These are phyloP conservation scores for Penicillium decumbens DNA, from an alignment of 2,329 filamentous ascomycete genomes.

Conservation along the genomic window DNA sequence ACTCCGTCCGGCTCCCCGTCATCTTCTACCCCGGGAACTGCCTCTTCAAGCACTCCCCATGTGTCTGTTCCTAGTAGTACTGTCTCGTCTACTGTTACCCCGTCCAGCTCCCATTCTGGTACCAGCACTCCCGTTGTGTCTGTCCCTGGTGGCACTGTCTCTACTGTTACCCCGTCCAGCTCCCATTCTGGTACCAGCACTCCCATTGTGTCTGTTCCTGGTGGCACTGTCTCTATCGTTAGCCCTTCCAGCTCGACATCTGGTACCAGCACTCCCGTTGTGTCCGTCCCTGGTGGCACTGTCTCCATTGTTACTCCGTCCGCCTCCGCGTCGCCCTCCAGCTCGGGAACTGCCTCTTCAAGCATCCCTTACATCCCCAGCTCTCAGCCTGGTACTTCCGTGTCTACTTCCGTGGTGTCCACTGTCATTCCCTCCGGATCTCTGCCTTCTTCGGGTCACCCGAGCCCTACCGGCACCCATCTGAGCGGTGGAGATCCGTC, in stretches of 20 bases:
- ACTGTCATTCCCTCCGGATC: constrained; percentile 1
- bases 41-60: not conserved
- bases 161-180: not conserved
- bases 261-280: not conserved
- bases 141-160: too few relatives aligned
- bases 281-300: not conserved
- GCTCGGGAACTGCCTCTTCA: not conserved
- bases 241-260: constrained; percentile 1
- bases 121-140: too few relatives aligned
- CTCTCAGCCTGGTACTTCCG: not conserved
- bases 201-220: not conserved
- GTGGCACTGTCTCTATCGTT: not conserved
- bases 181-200: not conserved
- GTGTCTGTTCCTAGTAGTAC: too few relatives aligned
- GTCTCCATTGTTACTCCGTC: not conserved
- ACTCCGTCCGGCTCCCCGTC: not conserved
- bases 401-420: not conserved
- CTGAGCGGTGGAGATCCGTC: too few relatives aligned
- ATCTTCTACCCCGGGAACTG: too few relatives aligned
- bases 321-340: constrained; percentile 3
- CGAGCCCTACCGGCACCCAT: too few relatives aligned
- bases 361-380: not conserved
- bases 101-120: too few relatives aligned
- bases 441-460: not conserved
- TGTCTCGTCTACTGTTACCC: too few relatives aligned